Evolutionary conservation across 768 basidiomycete species (phyloP), one percentile per base, ranked within the genome.

Genomic region (Exidia glandulosa): DNA sequence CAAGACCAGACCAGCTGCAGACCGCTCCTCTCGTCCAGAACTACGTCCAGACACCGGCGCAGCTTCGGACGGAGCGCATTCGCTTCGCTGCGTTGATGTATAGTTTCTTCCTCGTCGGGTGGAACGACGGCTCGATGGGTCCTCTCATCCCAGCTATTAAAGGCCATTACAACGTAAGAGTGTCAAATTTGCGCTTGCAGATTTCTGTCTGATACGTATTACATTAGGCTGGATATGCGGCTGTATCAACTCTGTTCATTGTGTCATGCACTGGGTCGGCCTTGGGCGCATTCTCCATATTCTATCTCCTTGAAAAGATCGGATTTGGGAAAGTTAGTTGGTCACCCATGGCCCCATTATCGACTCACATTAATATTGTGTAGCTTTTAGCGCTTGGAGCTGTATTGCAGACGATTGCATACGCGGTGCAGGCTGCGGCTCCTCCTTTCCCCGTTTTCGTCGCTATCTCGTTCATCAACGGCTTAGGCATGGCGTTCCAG

Each of bases 61-160:
- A 54, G 27, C 50, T 27, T 14, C 50, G 50, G 4, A 54, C 50
- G 10, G 50, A 54, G 50, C 50, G 25, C 50, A 54, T 54, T 31
- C 50, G 50, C 27, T 54, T 54, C 19, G 25, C 27, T 19, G 50
- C 27, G 12, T 31, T 54, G 2, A 27, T 29, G 25, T 27, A 10
- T 27, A 31, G 30, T 14, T 54, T 54, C 50, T 54, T 54, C 25
- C 50, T 54, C 50, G 30, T 54, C 9, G 50, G 50, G 4, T 54
- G 50, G 50, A 27, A 54, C 14, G 50, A 54, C 50, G 50, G 50
- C 25, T 29, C 27, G 14, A 27, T 29, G 25, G 90, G 90, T 1
- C 88, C 90, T 1, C 70, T 93, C 23, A 70, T 92, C 3, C 89
- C 87, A 1, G 77, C 82, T 12, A 84, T 92, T 55, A 88, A 87